Evolutionary conservation across 2,329 filamentous ascomycete species (phyloP), one percentile per base, ranked within the genome.

Genomic region (Cercospora citrullina): DNA sequence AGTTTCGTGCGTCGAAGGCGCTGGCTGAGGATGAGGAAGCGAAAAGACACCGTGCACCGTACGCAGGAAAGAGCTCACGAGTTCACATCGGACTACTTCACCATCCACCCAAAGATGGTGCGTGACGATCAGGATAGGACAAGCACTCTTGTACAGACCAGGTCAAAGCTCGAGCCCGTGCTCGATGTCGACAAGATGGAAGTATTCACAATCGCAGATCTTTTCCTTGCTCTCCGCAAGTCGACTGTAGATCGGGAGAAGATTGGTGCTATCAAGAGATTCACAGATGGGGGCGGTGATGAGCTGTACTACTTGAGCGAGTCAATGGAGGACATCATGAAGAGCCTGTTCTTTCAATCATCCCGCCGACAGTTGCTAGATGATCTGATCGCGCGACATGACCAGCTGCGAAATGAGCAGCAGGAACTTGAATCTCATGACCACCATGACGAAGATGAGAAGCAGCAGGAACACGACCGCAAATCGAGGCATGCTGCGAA

Each of bases 211-310:
- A 86, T 93, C 18, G 86, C 88, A 4, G 87, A 87, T 3, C 82
- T 99, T 28, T 85, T 96, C 81, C 81, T 80, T 23, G 86, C 87
- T 2, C 79, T 99, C 64, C 90, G 89, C 70, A 81, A 81, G 45
- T 88, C 91, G 5, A 86, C 89, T 7, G 92, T 99, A 72, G 95
- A 99, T 77, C 87, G 95, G 36, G 94, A 98, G 81, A 98, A 95
- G 82, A 88, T 96, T 67, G 90, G 94, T 69, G 90, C 90, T 0
- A 86, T 97, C 23, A 89, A 91, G 74, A 91, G 87, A 70, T 99
- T 97, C 76, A 83, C 97, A n/a, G 83, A 89, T 51, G 85, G 95
- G 63, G 91, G 88, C 21, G 87, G 87, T 5, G 88, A 91, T 26
- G 93, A 97, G 73, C 82, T 98, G 30, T 85, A 85, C 64, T 91